A percentile compares a stretch with the other conserved stretches of the same genome.
Evolutionary conservation across 306 rosid genomes (phyloP).

Genomic region (Hippophae gyantsensis): DNA sequence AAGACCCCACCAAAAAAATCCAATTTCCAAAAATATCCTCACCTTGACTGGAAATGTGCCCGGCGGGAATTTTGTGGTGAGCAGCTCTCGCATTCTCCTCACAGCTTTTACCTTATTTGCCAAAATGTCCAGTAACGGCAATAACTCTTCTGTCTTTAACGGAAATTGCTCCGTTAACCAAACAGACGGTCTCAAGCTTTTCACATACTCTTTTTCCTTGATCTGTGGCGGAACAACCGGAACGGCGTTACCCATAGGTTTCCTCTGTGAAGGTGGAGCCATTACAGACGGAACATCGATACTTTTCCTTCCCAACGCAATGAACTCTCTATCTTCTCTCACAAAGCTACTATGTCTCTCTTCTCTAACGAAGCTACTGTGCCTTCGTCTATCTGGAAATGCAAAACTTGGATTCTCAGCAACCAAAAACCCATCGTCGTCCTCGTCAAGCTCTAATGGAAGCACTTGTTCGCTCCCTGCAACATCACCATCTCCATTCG

Average conservation of each 20-base stretch:
- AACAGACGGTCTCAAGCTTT: conserved; percentile 74
- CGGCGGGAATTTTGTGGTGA: conserved; percentile 92
- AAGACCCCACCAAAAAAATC: not conserved
- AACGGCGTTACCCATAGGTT: conserved; percentile 11
- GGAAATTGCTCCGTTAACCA: conserved; percentile 96
- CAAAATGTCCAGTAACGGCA: conserved; percentile 80
- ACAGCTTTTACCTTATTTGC: conserved; percentile 93
- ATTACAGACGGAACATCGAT: conserved; percentile 47
- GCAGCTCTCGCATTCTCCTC: conserved; percentile 82
- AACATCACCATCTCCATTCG: conserved; percentile 42
- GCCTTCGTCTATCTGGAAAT: conserved; percentile 54
- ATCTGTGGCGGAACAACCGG: conserved; percentile 29
- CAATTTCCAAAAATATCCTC: conserved; percentile 15
- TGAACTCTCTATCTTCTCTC: conserved; percentile 70
- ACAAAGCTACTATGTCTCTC: conserved; percentile 84
- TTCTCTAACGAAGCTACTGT: conserved; percentile 74
- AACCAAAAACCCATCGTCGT: conserved; percentile 84
- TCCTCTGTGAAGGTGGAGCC: conserved; percentile 29
- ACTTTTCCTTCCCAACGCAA: conserved; percentile 63
- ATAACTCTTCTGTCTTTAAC: conserved; percentile 80
- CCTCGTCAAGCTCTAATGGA: conserved; percentile 82
- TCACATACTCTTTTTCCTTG: conserved; percentile 78
- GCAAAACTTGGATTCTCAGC: conserved; percentile 76
- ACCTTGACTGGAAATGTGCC: conserved; percentile 96
- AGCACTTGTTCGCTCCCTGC: conserved; percentile 71